These are phyloP conservation scores for Heritiera fomes DNA, from an alignment of 345 rosid genomes.

Conservation along the genomic window DNA sequence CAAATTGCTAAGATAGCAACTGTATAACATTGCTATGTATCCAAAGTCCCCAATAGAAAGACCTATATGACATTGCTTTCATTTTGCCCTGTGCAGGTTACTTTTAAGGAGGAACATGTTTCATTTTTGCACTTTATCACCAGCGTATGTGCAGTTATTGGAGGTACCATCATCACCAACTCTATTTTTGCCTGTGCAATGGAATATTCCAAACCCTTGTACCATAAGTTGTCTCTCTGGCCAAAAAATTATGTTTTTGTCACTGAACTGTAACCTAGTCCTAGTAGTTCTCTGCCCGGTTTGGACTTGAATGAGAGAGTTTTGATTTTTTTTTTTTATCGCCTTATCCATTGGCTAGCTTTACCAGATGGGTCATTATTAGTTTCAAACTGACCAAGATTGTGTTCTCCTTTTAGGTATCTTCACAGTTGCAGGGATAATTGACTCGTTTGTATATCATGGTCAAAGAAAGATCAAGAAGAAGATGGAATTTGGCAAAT, in stretches of 20 bases:
- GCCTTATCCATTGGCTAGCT: not conserved
- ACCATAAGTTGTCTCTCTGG: not conserved
- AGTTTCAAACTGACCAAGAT: constrained; percentile 6
- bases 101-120: constrained; percentile 66
- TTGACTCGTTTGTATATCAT: constrained; percentile 80
- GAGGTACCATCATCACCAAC: constrained; percentile 48
- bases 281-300: not conserved
- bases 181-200: not conserved
- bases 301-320: not conserved
- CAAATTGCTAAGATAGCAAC: not conserved
- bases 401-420: constrained; percentile 36
- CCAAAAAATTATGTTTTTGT: not conserved
- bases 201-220: not conserved
- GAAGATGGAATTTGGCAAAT: constrained; percentile 80
- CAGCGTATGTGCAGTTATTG: constrained; percentile 76
- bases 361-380: not conserved
- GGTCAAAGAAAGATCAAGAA: constrained; percentile 83
- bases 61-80: not conserved
- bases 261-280: not conserved
- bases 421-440: constrained; percentile 77
- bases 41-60: not conserved
- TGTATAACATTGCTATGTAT: not conserved
- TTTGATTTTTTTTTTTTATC: not conserved
- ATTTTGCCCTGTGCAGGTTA: constrained; percentile 55
- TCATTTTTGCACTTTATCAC: constrained; percentile 86